phyloP scores from a whole-genome alignment of 306 rosid genomes.

The Parietaria judaica region DNA sequence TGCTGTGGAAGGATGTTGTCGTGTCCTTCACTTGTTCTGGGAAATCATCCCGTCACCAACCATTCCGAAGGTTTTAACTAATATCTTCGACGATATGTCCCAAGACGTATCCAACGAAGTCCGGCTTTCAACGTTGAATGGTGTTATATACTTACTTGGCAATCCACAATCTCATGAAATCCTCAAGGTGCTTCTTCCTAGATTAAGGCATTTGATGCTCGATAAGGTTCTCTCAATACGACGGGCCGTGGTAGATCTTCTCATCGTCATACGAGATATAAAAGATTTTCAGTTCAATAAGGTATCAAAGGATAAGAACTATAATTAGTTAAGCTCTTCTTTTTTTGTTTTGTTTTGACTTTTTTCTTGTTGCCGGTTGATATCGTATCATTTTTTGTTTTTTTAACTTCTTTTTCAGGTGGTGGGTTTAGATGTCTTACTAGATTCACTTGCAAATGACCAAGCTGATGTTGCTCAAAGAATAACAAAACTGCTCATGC shows the following conservation, averaged over 20 bases:
- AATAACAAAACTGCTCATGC: constrained; percentile 66
- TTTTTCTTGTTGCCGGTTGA: constrained; percentile 16
- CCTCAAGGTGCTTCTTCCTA: constrained; percentile 81
- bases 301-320: constrained; percentile 29
- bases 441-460: constrained; percentile 56
- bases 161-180: constrained; percentile 81
- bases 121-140: constrained; percentile 70
- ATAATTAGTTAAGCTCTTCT: constrained; percentile 7
- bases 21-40: constrained; percentile 81
- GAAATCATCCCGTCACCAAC: constrained; percentile 75
- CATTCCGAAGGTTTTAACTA: constrained; percentile 63
- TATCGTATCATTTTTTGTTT: neutral
- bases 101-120: constrained; percentile 65
- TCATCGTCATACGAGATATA: constrained; percentile 52
- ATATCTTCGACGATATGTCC: constrained; percentile 62
- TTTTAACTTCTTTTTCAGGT: constrained; percentile 39
- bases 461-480: constrained; percentile 72
- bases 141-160: constrained; percentile 66
- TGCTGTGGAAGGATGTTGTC: constrained; percentile 89
- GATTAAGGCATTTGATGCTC: constrained; percentile 64
- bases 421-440: constrained; percentile 53
- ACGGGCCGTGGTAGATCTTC: constrained; percentile 60
- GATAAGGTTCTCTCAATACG: constrained; percentile 49
- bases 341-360: neutral
- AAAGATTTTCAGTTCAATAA: constrained; percentile 74